Evolutionary conservation across 164 flowering plant genomes (phyloP).

Genomic region (Tetracentron sinense): DNA sequence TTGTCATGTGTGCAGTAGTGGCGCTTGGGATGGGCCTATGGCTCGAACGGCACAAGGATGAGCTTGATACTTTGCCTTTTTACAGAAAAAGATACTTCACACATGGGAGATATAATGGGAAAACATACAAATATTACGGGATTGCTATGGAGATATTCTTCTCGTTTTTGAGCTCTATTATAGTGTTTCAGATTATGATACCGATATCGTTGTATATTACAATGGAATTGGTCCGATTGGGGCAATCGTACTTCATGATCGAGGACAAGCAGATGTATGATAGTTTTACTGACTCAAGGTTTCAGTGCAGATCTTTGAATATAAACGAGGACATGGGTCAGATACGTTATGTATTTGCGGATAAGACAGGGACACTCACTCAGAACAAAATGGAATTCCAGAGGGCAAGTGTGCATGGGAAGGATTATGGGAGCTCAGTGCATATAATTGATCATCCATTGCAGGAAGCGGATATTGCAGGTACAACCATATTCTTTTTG

Average conservation of each 20-base stretch:
- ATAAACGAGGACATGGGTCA: conserved; percentile 96
- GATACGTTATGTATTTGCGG: conserved; percentile 79
- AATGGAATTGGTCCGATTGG: conserved; percentile 91
- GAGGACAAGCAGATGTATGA: conserved; percentile 77
- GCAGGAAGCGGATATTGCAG: conserved; percentile 32
- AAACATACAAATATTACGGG: conserved; percentile 62
- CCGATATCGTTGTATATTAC: conserved; percentile 91
- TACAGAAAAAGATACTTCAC: conserved; percentile 57
- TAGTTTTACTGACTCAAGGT: conserved; percentile 52
- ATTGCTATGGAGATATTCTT: conserved; percentile 75
- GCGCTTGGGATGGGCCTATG: conserved; percentile 82
- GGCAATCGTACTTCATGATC: conserved; percentile 94
- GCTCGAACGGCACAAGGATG: conserved; percentile 51
- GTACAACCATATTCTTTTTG: conserved; percentile 4
- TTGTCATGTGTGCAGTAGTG: conserved; percentile 74
- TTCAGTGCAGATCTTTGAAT: conserved; percentile 91
- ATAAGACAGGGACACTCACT: conserved; percentile 89
- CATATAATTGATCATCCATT: conserved; percentile 16
- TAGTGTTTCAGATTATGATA: conserved; percentile 95
- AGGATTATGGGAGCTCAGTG: conserved; percentile 40
- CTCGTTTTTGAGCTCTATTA: conserved; percentile 85
- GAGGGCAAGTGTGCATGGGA: conserved; percentile 68
- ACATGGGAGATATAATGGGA: conserved; percentile 32
- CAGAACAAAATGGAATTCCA: conserved; percentile 93
- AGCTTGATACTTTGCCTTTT: conserved; percentile 78